Conservation (phyloP, 2,329 filamentous ascomycete species). For the Elsinoe australis region DNA sequence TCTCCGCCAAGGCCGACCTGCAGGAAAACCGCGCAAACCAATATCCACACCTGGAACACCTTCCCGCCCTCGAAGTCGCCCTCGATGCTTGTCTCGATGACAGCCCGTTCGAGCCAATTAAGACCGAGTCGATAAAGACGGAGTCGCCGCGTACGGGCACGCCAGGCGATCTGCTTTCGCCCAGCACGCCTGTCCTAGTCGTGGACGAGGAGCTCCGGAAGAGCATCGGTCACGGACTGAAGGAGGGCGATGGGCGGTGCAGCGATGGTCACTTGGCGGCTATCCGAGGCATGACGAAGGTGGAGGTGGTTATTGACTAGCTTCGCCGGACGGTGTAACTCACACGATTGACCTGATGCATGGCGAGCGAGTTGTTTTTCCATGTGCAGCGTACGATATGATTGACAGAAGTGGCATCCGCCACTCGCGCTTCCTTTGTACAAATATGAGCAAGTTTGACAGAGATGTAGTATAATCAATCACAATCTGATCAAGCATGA, state of each 20-base stretch:
- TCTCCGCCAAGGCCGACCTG: conserved; percentile 16
- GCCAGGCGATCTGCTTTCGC: not conserved
- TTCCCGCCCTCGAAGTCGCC: conserved; percentile 14
- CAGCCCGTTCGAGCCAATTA: not conserved
- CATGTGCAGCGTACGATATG: too few relatives aligned
- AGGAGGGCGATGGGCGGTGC: conserved; percentile 14
- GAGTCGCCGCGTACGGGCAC: conserved; percentile 4
- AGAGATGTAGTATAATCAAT: too few relatives aligned
- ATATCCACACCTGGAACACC: conserved; percentile 11
- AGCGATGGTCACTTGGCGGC: conserved; percentile 8
- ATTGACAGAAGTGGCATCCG: too few relatives aligned
- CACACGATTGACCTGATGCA: too few relatives aligned
- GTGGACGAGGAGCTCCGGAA: conserved; percentile 12
- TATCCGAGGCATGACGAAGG: conserved; percentile 12
- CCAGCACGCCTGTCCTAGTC: not conserved
- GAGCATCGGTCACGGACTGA: conserved; percentile 14
- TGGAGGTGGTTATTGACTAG: conserved; percentile 14
- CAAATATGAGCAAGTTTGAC: too few relatives aligned
- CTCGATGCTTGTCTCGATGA: conserved; percentile 11
- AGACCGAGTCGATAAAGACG: not conserved
- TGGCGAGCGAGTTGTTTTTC: not conserved
- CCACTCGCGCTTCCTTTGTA: too few relatives aligned
- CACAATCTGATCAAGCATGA: too few relatives aligned
- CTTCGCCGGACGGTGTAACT: too few relatives aligned
- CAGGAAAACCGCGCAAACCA: not conserved